phyloP scores from a whole-genome alignment of 1,284 basidiomycete species.

The Cutaneotrichosporon cutaneum region DNA sequence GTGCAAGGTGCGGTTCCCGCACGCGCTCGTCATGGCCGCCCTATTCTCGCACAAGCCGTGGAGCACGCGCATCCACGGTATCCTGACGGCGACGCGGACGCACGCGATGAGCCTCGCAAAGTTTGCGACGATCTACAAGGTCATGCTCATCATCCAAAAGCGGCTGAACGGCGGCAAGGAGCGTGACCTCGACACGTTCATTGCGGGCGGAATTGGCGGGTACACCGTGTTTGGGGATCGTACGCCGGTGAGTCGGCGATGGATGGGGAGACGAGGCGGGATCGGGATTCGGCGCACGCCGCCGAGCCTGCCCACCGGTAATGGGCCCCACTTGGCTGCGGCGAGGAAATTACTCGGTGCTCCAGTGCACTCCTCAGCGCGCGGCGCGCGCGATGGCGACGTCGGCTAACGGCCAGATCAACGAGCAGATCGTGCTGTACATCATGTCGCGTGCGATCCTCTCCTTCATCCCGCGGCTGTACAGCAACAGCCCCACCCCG shows the following conservation, averaged over 20 bases:
- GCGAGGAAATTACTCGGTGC: too few relatives aligned
- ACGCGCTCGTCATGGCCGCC: slow-evolving; percentile 97
- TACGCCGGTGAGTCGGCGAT: slow-evolving; percentile 69
- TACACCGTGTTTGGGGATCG: slow-evolving; percentile 91
- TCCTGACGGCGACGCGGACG: slow-evolving; percentile 78
- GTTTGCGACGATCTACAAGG: slow-evolving; percentile 93
- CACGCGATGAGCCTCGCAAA: slow-evolving; percentile 74
- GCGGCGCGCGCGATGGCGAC: too few relatives aligned
- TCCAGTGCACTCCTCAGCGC: too few relatives aligned
- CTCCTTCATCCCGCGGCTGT: slow-evolving; percentile 73
- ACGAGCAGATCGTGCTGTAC: slow-evolving; percentile 99
- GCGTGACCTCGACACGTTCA: slow-evolving; percentile 77
- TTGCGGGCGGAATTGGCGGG: slow-evolving; percentile 88
- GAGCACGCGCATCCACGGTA: slow-evolving; percentile 56
- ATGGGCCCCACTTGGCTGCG: background rate
- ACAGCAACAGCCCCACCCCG: slow-evolving; percentile 44
- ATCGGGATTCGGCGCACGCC: background rate
- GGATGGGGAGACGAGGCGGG: background rate
- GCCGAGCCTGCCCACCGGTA: too few relatives aligned
- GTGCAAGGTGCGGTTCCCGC: slow-evolving; percentile 92
- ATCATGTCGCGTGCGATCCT: slow-evolving; percentile 84
- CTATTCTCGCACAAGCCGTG: slow-evolving; percentile 83
- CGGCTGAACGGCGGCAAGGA: slow-evolving; percentile 78
- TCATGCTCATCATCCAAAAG: slow-evolving; percentile 75
- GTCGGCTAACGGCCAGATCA: slow-evolving; percentile 60